Conservation (phyloP, 2,329 filamentous ascomycete species). For the Botrytis elliptica region DNA sequence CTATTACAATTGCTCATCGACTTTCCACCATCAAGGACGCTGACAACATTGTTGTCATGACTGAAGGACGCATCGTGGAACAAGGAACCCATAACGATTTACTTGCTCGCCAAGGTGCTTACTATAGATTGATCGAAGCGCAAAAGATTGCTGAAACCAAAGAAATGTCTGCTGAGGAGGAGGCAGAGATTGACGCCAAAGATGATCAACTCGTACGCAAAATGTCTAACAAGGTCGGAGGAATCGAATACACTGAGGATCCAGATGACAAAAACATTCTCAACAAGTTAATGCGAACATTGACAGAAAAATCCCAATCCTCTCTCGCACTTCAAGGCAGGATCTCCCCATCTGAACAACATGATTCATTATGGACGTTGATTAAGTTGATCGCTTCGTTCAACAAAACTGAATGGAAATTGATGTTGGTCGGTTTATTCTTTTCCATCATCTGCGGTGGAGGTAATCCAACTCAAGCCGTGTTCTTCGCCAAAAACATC, state of each 20-base stretch:
- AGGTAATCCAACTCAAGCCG: conserved; percentile 72
- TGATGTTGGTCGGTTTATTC: conserved; percentile 71
- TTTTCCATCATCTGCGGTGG: conserved; percentile 76
- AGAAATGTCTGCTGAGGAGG: conserved; percentile 51
- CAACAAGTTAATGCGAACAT: conserved; percentile 55
- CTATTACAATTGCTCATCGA: conserved; percentile 93
- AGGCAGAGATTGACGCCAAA: conserved; percentile 49
- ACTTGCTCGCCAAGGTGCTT: conserved; percentile 68
- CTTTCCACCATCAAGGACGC: conserved; percentile 92
- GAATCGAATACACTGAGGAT: conserved; percentile 48
- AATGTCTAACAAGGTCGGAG: conserved; percentile 44
- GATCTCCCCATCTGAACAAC: conserved; percentile 48
- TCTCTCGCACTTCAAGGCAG: conserved; percentile 65
- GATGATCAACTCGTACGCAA: conserved; percentile 53
- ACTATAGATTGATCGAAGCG: conserved; percentile 81
- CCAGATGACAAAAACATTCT: conserved; percentile 60
- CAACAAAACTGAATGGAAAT: conserved; percentile 68
- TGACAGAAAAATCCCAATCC: conserved; percentile 61
- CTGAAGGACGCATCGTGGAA: conserved; percentile 80
- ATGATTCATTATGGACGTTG: conserved; percentile 72
- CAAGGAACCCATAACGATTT: conserved; percentile 86
- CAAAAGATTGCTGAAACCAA: conserved; percentile 73
- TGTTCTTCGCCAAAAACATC: conserved; percentile 90
- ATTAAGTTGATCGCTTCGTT: conserved; percentile 78
- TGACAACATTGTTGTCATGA: conserved; percentile 95